Conservation (phyloP, 768 basidiomycete genomes). For the Panaeolus papilionaceus region DNA sequence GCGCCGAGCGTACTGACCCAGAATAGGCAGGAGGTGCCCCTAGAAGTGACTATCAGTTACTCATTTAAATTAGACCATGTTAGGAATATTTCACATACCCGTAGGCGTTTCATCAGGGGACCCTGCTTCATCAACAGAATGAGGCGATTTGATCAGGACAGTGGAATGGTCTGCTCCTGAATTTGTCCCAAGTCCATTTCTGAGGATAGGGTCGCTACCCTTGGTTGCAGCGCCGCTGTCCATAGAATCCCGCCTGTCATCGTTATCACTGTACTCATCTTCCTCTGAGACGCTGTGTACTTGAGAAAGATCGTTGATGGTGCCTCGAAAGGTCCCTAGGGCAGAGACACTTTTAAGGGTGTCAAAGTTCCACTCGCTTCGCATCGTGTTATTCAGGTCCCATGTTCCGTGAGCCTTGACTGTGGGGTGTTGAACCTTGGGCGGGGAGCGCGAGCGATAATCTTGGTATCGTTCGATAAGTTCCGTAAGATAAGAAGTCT, state of each 20-base stretch:
- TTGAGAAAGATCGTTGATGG: conserved; percentile 68
- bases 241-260: conserved; percentile 53
- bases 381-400: conserved; percentile 78
- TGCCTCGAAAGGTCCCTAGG: conserved; percentile 80
- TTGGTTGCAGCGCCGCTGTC: conserved; percentile 69
- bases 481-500: conserved; percentile 84
- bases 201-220: conserved; percentile 59
- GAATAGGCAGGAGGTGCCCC: conserved; percentile 79
- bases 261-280: conserved; percentile 52
- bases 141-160: conserved; percentile 64
- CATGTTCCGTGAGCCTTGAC: conserved; percentile 64
- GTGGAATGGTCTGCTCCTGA: conserved; percentile 70
- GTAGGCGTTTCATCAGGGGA: conserved; percentile 49
- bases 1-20: conserved; percentile 64
- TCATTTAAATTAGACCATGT: conserved; percentile 21
- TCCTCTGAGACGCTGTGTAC: conserved; percentile 62
- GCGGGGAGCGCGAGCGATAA: conserved; percentile 66
- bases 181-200: conserved; percentile 54
- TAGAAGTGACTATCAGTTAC: conserved; percentile 31
- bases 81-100: conserved; percentile 42
- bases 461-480: conserved; percentile 90
- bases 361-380: conserved; percentile 97
- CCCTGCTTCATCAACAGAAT: conserved; percentile 48
- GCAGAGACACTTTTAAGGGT: conserved; percentile 75
- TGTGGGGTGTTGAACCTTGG: conserved; percentile 63